Evolutionary conservation across 208 protist genomes (phyloP).

Genomic region (Trypanosoma scelopori): DNA sequence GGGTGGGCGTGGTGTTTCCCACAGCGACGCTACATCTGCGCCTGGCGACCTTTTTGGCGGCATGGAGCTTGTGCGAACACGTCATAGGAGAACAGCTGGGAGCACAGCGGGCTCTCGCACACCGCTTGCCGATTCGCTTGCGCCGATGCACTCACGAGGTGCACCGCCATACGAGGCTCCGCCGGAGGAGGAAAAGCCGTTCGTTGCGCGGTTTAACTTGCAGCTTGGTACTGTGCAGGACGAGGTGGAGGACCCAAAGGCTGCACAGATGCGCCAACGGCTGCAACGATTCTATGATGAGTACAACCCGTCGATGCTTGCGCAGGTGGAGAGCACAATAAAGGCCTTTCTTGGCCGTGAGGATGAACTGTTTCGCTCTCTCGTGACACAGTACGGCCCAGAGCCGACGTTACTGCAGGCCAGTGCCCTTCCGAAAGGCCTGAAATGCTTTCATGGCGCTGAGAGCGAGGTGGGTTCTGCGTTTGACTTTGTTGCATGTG

Average conservation of each 20-base stretch:
- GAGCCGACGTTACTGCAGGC: constrained; percentile 25
- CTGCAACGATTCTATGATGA: constrained; percentile 46
- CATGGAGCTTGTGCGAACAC: constrained; percentile 25
- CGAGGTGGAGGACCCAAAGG: constrained; percentile 22
- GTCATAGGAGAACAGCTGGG: constrained; percentile 7
- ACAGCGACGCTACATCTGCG: neutral
- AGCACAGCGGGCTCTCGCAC: constrained; percentile 19
- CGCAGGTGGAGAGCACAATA: constrained; percentile 37
- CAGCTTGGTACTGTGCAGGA: constrained; percentile 1
- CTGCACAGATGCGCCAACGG: constrained; percentile 20
- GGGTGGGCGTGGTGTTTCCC: neutral
- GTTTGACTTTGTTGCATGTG: constrained; percentile 26
- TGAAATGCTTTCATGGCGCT: neutral
- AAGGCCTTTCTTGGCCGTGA: constrained; percentile 33
- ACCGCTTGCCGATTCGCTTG: constrained; percentile 9
- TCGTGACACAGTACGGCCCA: constrained; percentile 44
- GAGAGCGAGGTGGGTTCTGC: constrained; percentile 9
- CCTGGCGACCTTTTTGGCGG: constrained; percentile 18
- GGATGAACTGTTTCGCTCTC: constrained; percentile 42
- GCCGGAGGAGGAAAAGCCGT: neutral
- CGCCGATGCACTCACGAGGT: neutral
- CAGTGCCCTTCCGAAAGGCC: constrained; percentile 5
- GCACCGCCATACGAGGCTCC: neutral
- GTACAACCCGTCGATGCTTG: constrained; percentile 44
- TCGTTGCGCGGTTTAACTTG: constrained; percentile 24